These are phyloP conservation scores for Gossypium lobatum DNA, from an alignment of 441 rosid species.

Conservation along the genomic window DNA sequence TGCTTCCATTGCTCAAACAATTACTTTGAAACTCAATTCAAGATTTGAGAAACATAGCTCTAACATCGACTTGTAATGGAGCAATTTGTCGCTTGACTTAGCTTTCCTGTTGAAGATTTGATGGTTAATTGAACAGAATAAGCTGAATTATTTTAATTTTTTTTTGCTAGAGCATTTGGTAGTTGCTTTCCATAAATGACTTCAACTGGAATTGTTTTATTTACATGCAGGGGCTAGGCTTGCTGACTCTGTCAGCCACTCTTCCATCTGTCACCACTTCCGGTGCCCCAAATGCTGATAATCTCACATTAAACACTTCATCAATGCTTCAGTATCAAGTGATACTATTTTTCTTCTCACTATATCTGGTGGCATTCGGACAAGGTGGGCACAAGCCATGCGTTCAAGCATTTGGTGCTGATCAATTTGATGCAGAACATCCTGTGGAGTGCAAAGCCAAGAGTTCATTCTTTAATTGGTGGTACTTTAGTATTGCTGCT, in stretches of 20 bases:
- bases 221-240: slow-evolving; percentile 38
- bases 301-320: slow-evolving; percentile 14
- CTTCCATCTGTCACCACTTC: slow-evolving; percentile 12
- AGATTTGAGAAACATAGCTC: neutral
- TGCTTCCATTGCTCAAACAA: neutral
- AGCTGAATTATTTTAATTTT: neutral
- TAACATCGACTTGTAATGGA: too few relatives aligned
- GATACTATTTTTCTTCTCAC: slow-evolving; percentile 37
- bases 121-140: too few relatives aligned
- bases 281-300: too few relatives aligned
- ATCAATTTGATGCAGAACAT: slow-evolving; percentile 47
- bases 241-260: slow-evolving; percentile 42
- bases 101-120: too few relatives aligned
- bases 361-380: slow-evolving; percentile 44
- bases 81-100: too few relatives aligned
- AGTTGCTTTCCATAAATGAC: neutral
- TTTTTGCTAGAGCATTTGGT: neutral
- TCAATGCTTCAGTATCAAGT: slow-evolving; percentile 18
- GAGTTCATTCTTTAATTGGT: slow-evolving; percentile 57
- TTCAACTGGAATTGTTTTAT: neutral
- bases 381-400: slow-evolving; percentile 52
- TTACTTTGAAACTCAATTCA: neutral
- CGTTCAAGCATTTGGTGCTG: slow-evolving; percentile 59
- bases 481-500: slow-evolving; percentile 34
- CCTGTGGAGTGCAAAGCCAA: slow-evolving; percentile 39